These are phyloP conservation scores for Pichia rugopelliculosa DNA, from an alignment of 805 yeast species.

Conservation along the genomic window DNA sequence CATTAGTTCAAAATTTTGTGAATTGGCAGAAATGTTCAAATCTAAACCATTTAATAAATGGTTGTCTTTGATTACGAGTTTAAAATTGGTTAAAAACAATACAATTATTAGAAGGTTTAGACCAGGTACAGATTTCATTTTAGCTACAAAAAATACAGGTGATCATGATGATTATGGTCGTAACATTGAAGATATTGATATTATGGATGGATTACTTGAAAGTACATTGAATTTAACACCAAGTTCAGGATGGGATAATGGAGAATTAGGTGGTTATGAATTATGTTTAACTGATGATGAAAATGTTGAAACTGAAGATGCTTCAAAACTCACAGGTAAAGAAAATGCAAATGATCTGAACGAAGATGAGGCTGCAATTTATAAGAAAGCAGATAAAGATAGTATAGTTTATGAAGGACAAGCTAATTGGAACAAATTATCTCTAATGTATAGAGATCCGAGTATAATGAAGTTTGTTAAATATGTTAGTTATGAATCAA, in stretches of 20 bases:
- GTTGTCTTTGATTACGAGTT: constrained; percentile 53
- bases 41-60: constrained; percentile 63
- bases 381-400: constrained; percentile 58
- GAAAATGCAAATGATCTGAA: constrained; percentile 14
- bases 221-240: constrained; percentile 83
- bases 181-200: constrained; percentile 8
- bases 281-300: constrained; percentile 67
- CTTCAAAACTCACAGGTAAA: not conserved
- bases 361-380: constrained; percentile 81
- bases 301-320: constrained; percentile 20
- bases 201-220: constrained; percentile 54
- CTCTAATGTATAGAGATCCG: constrained; percentile 73
- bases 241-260: constrained; percentile 72
- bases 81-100: constrained; percentile 58
- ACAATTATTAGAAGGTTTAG: constrained; percentile 78
- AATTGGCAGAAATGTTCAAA: constrained; percentile 51
- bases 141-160: constrained; percentile 55
- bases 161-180: constrained; percentile 29
- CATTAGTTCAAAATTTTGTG: constrained; percentile 35
- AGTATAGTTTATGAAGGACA: constrained; percentile 72
- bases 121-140: constrained; percentile 89
- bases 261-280: constrained; percentile 94
- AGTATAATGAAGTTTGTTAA: constrained; percentile 87
- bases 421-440: constrained; percentile 77
- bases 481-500: constrained; percentile 81